Conservation (phyloP, 768 basidiomycete genomes). For the Gelatoporia subvermispora region DNA sequence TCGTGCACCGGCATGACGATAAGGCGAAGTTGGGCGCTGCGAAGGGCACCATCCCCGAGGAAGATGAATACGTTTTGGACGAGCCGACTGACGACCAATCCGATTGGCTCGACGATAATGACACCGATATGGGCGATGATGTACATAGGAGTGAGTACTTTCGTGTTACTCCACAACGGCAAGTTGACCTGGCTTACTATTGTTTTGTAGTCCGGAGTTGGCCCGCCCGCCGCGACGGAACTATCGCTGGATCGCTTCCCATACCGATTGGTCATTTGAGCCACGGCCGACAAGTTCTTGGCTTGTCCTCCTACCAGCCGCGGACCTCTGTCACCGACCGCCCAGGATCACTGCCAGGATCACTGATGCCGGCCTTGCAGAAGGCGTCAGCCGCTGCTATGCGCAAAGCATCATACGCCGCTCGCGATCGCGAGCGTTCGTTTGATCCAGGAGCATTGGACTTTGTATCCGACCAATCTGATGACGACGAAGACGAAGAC, state of each 20-base stretch:
- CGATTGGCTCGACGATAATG: constrained; percentile 10
- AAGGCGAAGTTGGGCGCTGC: constrained; percentile 10
- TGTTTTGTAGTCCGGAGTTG: no score
- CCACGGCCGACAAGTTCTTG: constrained; percentile 34
- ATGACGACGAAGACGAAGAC: constrained; percentile 38
- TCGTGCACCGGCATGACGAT: constrained; percentile 36
- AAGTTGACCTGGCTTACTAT: no score
- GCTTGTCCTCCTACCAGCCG: constrained; percentile 55
- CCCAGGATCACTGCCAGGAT: constrained; percentile 28
- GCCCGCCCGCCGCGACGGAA: background rate
- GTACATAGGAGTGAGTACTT: constrained; percentile 2
- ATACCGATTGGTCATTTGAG: constrained; percentile 47
- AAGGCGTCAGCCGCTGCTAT: constrained; percentile 40
- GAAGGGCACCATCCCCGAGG: constrained; percentile 19
- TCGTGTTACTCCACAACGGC: no score
- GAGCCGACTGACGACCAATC: constrained; percentile 1
- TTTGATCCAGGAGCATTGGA: constrained; percentile 70
- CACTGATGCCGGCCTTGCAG: constrained; percentile 24
- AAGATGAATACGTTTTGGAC: constrained; percentile 22
- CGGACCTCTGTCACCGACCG: constrained; percentile 41
- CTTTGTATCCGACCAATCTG: constrained; percentile 34
- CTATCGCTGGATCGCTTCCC: constrained; percentile 43
- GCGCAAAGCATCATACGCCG: constrained; percentile 61
- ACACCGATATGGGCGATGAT: constrained; percentile 10
- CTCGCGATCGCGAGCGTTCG: constrained; percentile 57